phyloP scores from a whole-genome alignment of 345 rosid genomes.

The Carallia brachiata region DNA sequence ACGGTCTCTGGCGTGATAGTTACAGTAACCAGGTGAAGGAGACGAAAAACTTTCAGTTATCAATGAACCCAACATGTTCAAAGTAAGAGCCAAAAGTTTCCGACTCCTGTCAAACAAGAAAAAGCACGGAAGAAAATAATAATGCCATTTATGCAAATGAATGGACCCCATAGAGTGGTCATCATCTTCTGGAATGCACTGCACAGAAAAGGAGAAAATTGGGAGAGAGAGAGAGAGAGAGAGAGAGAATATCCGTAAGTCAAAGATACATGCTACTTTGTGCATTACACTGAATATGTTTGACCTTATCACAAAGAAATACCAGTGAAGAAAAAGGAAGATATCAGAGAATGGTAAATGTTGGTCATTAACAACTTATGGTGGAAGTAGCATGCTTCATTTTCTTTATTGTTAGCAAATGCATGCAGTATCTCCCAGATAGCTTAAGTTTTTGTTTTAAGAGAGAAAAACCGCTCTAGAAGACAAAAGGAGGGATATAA shows the following conservation, averaged over 20 bases:
- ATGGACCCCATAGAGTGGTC: slow-evolving; percentile 25
- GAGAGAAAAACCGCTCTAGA: neutral
- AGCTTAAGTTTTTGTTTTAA: neutral
- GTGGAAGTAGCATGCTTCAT: neutral
- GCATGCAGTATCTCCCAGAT: neutral
- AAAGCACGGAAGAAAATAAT: slow-evolving; percentile 56
- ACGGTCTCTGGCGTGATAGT: slow-evolving; percentile 19
- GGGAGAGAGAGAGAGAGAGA: neutral
- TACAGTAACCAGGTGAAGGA: slow-evolving; percentile 18
- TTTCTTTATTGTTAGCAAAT: neutral
- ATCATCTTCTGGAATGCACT: slow-evolving; percentile 51
- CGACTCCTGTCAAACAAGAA: slow-evolving; percentile 59
- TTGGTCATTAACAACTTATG: neutral
- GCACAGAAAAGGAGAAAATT: slow-evolving; percentile 25
- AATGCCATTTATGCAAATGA: slow-evolving; percentile 27
- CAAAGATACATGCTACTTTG: neutral
- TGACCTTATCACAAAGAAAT: neutral
- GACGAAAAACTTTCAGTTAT: slow-evolving; percentile 35
- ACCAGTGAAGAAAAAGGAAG: neutral
- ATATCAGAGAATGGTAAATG: neutral
- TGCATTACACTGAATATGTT: neutral
- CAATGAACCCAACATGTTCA: slow-evolving; percentile 37
- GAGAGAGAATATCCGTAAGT: neutral
- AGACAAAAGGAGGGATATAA: neutral
- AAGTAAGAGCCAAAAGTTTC: slow-evolving; percentile 43